phyloP scores from a whole-genome alignment of 768 basidiomycete species.

The Suillus tomentosus region DNA sequence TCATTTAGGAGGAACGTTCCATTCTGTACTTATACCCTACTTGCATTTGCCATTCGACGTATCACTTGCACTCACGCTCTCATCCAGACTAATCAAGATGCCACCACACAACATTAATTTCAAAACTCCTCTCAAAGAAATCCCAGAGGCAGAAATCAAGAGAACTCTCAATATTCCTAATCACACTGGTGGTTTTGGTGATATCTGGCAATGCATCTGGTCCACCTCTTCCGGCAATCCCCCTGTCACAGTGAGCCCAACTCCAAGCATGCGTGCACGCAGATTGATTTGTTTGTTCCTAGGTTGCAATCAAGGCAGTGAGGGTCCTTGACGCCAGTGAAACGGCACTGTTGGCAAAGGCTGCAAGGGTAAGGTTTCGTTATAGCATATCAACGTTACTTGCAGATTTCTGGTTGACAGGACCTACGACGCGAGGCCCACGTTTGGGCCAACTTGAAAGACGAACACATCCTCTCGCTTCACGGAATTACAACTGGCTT shows the following conservation, averaged over 20 bases:
- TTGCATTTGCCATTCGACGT: neutral
- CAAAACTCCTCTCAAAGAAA: conserved; percentile 1
- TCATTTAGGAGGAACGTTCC: neutral
- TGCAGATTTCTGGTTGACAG: conserved; percentile 14
- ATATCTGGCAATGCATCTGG: conserved; percentile 1
- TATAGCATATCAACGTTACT: neutral
- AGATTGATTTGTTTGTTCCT: neutral
- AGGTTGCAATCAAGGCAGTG: conserved; percentile 2
- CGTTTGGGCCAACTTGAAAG: conserved; percentile 32
- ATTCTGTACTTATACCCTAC: neutral
- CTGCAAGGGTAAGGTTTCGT: neutral
- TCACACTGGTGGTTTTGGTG: neutral
- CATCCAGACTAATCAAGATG: neutral
- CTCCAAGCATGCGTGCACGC: neutral
- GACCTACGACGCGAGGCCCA: conserved; percentile 28
- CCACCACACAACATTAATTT: neutral
- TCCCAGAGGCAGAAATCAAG: neutral
- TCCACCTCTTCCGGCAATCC: neutral
- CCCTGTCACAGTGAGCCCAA: neutral
- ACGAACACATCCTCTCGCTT: conserved; percentile 34
- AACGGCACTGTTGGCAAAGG: neutral
- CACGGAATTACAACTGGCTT: conserved; percentile 29
- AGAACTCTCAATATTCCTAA: neutral
- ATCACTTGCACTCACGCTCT: neutral
- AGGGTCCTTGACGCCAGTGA: neutral